A percentile compares a stretch with the other conserved stretches of the same genome.
These are phyloP conservation scores for Starmera quercuum DNA, from an alignment of 805 yeast genomes.

Conservation along the genomic window DNA sequence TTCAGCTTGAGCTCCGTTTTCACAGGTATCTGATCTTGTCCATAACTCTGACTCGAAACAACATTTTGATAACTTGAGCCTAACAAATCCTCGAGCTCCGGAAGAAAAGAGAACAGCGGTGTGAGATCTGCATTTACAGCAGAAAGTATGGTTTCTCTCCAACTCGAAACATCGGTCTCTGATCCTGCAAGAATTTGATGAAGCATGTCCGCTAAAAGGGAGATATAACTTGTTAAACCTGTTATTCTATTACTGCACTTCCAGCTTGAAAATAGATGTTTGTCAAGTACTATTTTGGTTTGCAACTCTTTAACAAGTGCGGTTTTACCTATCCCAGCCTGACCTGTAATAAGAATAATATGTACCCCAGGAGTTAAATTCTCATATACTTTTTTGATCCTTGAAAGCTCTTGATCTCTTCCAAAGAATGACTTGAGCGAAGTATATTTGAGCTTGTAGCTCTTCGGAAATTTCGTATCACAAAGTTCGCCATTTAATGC, in stretches of 20 bases:
- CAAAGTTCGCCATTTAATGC: constrained; percentile 1
- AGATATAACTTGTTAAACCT: constrained; percentile 28
- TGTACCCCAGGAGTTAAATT: constrained; percentile 15
- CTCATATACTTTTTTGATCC: constrained; percentile 16
- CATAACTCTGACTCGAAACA: constrained; percentile 15
- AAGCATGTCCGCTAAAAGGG: constrained; percentile 30
- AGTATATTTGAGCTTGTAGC: constrained; percentile 8
- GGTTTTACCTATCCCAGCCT: constrained; percentile 39
- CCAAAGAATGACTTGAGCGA: constrained; percentile 23
- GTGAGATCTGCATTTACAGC: constrained; percentile 34
- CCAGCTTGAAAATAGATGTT: constrained; percentile 21
- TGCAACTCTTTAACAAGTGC: constrained; percentile 32
- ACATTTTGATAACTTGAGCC: constrained; percentile 32
- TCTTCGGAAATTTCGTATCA: not conserved
- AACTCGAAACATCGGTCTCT: constrained; percentile 24
- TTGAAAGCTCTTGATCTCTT: constrained; percentile 16
- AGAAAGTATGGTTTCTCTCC: constrained; percentile 33
- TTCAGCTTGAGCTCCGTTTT: constrained; percentile 33
- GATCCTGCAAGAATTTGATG: constrained; percentile 34
- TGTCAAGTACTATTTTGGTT: constrained; percentile 24
- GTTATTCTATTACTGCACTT: constrained; percentile 23
- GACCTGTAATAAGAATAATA: constrained; percentile 30
- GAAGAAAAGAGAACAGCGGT: constrained; percentile 32
- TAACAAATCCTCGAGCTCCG: constrained; percentile 34
- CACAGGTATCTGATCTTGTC: constrained; percentile 13